Evolutionary conservation across 768 basidiomycete species (phyloP), one percentile per base, ranked within the genome.

Genomic region (Exsudoporus frostii): DNA sequence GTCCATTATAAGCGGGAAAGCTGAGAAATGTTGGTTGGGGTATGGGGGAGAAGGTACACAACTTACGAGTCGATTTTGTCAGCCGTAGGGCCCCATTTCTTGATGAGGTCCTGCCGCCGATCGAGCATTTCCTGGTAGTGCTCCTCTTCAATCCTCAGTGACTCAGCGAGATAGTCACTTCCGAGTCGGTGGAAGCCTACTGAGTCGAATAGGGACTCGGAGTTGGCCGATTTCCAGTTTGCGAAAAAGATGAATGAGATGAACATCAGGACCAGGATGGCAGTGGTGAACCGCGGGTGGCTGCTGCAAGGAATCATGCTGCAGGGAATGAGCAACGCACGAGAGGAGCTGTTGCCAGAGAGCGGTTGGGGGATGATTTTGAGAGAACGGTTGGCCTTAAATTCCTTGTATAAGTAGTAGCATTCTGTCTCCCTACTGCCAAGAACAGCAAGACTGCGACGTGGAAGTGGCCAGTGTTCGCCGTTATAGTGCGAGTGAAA

Each of bases 61-160:
- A 55, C 67, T 48, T 29, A 69, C 68, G 65, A 54, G 17, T 64
- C 72, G 24, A 84, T 69, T 48, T 77, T 75, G 33, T 77, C 73
- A 0, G 79, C 68, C 0, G 71, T 73, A 5, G 83, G 83, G 0
- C 84, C 84, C 72, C 79, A 84, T 57, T 78, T 79, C 57, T 70
- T 68, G 39, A 85, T 79, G 45, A 85, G 70, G 9, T 63, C 74
- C 55, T 77, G 63, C 30, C 83, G 67, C 44, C 66, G 70, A 20
- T 60, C 43, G 5, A 83, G 63, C 34, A 75, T 62, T 55, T 74
- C 73, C 27, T 70, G 62, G 58, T 85, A 85, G 9, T 61, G 44
- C 2, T 38, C 2, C 24, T 69, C 70, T 33, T 69, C 68, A 19
- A 56, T 17, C 24, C 40, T 48, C 13, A 69, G 39, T 2, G 25